phyloP scores from a whole-genome alignment of 2,329 filamentous ascomycete species.

The Hortaea werneckii region DNA sequence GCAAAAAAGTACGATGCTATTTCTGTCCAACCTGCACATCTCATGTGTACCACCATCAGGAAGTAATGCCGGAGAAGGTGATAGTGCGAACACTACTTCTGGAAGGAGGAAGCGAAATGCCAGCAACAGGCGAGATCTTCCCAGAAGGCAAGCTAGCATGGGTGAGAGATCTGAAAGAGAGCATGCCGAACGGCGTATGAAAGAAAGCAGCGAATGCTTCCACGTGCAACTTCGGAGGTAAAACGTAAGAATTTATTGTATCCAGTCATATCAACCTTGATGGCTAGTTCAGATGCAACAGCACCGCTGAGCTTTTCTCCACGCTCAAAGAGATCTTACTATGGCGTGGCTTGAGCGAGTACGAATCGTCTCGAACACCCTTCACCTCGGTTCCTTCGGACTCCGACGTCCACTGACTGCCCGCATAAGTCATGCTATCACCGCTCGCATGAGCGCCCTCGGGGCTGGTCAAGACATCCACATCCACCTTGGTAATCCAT shows the following conservation, averaged over 20 bases:
- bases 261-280: too few species aligned
- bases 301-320: neutral
- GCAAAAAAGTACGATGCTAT: slow-evolving; percentile 29
- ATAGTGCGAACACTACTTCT: slow-evolving; percentile 31
- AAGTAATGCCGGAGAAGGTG: slow-evolving; percentile 30
- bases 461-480: slow-evolving; percentile 1
- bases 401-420: slow-evolving; percentile 1
- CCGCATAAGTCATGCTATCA: slow-evolving; percentile 1
- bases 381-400: neutral
- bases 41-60: slow-evolving; percentile 32
- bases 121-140: slow-evolving; percentile 30
- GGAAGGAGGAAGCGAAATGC: slow-evolving; percentile 26
- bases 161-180: slow-evolving; percentile 22
- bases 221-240: too few species aligned
- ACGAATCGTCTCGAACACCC: neutral
- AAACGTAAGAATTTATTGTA: too few species aligned
- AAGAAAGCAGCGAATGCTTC: neutral
- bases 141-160: slow-evolving; percentile 26
- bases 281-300: neutral
- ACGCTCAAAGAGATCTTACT: neutral
- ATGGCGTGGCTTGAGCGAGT: neutral
- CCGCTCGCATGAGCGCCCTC: slow-evolving; percentile 2
- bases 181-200: slow-evolving; percentile 14
- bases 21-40: slow-evolving; percentile 30
- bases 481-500: neutral